Percentiles rank a stretch among this genome's conserved stretches.
These are phyloP conservation scores for Theobroma cacao DNA, from an alignment of 345 rosid species.

Conservation along the genomic window DNA sequence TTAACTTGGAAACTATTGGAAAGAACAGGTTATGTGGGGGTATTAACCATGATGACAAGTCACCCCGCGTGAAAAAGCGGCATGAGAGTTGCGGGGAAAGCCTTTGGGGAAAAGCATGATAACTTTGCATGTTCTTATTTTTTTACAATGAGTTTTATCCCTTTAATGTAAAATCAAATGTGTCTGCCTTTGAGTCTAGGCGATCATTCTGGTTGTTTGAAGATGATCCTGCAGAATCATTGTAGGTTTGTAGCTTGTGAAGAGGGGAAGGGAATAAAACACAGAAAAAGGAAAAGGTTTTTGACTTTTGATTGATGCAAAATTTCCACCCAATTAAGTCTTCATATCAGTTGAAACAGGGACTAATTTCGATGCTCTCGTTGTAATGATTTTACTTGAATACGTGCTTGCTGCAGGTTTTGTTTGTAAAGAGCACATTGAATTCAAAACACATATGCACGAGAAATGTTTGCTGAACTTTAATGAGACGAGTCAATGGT, in stretches of 20 bases:
- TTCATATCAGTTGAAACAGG: no score
- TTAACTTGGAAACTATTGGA: not conserved
- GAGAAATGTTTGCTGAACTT: constrained; percentile 3
- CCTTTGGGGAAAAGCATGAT: not conserved
- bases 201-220: not conserved
- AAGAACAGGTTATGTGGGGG: not conserved
- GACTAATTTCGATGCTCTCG: no score
- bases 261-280: not conserved
- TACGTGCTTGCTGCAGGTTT: no score
- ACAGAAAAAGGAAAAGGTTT: not conserved
- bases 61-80: not conserved
- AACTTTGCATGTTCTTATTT: not conserved
- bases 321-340: no score
- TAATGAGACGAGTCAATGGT: not conserved
- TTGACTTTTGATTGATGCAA: no score
- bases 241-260: not conserved
- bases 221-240: not conserved
- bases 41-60: not conserved
- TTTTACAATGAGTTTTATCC: not conserved
- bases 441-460: not conserved
- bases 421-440: not conserved
- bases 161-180: not conserved
- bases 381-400: no score
- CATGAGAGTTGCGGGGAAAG: not conserved
- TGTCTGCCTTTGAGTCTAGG: not conserved